Evolutionary conservation across 257 asterid genomes (phyloP).

Genomic region (Lycium barbarum): DNA sequence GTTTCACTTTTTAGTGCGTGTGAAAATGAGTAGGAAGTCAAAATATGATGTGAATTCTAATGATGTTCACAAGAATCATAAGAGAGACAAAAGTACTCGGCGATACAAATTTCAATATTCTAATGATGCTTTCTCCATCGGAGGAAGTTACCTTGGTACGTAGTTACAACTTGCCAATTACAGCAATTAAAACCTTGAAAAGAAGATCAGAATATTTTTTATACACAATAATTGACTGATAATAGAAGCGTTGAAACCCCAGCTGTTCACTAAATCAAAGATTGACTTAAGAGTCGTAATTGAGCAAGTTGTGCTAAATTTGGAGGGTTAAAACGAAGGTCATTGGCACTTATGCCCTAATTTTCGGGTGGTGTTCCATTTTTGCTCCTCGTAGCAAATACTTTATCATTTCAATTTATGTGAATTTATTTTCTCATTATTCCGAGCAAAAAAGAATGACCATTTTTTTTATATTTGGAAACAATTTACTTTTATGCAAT

Average conservation of each 20-base stretch:
- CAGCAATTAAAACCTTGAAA: background rate
- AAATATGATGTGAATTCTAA: background rate
- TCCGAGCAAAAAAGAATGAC: no score
- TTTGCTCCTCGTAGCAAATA: no score
- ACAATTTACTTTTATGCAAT: no score
- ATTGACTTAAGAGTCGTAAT: background rate
- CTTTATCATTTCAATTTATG: no score
- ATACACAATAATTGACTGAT: background rate
- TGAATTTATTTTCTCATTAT: no score
- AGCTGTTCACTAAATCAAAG: background rate
- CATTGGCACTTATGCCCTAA: no score
- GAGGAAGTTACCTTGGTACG: background rate
- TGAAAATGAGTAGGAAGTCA: background rate
- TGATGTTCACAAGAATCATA: background rate
- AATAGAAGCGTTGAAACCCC: background rate
- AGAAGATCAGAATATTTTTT: background rate
- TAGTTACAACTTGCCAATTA: background rate
- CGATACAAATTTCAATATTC: background rate
- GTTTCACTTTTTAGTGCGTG: background rate
- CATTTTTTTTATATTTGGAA: no score
- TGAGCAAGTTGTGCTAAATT: background rate
- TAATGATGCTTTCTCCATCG: background rate
- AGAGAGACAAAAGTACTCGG: background rate
- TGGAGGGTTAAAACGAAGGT: background rate
- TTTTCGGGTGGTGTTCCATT: no score